phyloP scores from a whole-genome alignment of 2,329 filamentous ascomycete species.

The Cercospora berteroae region DNA sequence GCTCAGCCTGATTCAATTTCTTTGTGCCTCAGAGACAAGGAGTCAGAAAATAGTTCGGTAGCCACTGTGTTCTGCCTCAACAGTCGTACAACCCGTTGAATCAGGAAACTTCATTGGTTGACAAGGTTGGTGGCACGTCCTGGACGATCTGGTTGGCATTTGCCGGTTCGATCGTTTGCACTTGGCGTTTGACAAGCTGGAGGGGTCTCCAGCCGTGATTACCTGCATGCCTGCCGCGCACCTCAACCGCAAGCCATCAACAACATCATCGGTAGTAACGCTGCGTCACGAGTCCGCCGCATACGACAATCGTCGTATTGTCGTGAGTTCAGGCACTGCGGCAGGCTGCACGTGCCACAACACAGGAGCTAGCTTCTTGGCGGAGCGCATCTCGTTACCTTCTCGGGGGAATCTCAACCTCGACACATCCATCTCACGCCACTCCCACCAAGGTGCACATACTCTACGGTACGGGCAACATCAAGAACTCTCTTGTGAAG shows the following conservation, averaged over 20 bases:
- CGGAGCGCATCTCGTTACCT: not conserved
- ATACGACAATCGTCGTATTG: not conserved
- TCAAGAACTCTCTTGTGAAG: not conserved
- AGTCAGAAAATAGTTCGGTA: conserved; percentile 7
- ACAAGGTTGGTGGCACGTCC: conserved; percentile 20
- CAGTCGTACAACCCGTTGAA: not conserved
- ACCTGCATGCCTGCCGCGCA: not conserved
- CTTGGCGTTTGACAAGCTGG: conserved; percentile 13
- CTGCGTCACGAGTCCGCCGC: not conserved
- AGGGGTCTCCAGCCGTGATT: conserved; percentile 7
- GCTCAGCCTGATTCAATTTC: not conserved
- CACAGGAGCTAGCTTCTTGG: conserved; percentile 11
- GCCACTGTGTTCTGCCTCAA: not conserved
- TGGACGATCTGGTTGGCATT: conserved; percentile 13
- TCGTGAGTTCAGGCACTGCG: not conserved
- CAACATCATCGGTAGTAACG: not conserved
- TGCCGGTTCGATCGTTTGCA: conserved; percentile 11
- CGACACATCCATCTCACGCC: not conserved
- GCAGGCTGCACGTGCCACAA: conserved; percentile 9
- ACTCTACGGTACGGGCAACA: not conserved
- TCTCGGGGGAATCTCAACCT: conserved; percentile 1
- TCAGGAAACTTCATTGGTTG: conserved; percentile 10
- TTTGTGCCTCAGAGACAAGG: conserved; percentile 61
- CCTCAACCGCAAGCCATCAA: not conserved
- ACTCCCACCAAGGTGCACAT: not conserved